These are phyloP conservation scores for Diatrype stigma DNA, from an alignment of 2,329 filamentous ascomycete genomes.

Conservation along the genomic window DNA sequence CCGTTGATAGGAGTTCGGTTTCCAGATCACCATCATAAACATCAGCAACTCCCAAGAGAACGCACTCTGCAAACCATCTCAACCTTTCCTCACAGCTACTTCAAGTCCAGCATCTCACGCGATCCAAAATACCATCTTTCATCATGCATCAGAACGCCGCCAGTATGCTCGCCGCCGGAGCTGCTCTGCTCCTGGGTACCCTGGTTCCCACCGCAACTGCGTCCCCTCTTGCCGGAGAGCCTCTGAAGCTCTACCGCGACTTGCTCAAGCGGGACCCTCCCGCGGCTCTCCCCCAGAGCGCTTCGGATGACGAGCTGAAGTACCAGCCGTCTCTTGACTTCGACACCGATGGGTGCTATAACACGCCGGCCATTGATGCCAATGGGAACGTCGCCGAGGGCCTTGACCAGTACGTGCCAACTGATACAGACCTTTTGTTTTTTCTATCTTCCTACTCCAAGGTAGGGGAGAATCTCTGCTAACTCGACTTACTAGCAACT, in stretches of 20 bases:
- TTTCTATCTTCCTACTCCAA: too few relatives aligned
- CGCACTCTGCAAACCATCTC: not conserved
- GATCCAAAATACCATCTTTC: too few relatives aligned
- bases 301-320: slow-evolving; percentile 2
- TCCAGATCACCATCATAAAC: not conserved
- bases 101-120: too few relatives aligned
- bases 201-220: not conserved
- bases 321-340: slow-evolving; percentile 27
- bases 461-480: too few relatives aligned
- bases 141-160: not conserved
- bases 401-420: slow-evolving; percentile 10
- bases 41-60: not conserved
- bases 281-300: slow-evolving; percentile 1
- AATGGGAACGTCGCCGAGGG: slow-evolving; percentile 20
- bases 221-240: not conserved
- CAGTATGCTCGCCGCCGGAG: not conserved
- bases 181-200: not conserved
- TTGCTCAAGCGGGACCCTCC: slow-evolving; percentile 4
- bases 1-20: not conserved
- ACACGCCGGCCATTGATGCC: slow-evolving; percentile 26
- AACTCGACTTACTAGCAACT: slow-evolving; percentile 3
- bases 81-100: not conserved
- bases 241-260: not conserved
- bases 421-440: too few relatives aligned
- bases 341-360: slow-evolving; percentile 28